phyloP scores from a whole-genome alignment of 192 early-diverging fungal genomes.

The Funneliformis geosporum region DNA sequence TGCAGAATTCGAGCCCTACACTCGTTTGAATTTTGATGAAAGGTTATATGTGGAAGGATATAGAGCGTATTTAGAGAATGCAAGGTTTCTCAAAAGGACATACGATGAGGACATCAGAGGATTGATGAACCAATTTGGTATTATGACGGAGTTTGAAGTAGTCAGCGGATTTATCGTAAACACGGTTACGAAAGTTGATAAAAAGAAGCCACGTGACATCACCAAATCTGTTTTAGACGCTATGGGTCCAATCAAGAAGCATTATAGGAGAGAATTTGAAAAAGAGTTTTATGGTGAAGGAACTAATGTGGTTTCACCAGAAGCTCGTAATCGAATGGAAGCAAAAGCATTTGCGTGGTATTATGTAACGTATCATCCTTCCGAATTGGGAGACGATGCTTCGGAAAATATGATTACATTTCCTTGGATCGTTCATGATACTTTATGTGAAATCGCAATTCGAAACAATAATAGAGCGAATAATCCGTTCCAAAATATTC shows the following conservation, averaged over 20 bases:
- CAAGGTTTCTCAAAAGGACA: slow-evolving; percentile 36
- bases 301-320: slow-evolving; percentile 29
- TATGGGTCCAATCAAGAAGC: slow-evolving; percentile 36
- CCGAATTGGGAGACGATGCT: slow-evolving; percentile 38
- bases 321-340: slow-evolving; percentile 33
- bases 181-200: slow-evolving; percentile 41
- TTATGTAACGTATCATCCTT: slow-evolving; percentile 62
- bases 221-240: slow-evolving; percentile 48
- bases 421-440: slow-evolving; percentile 51
- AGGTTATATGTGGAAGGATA: slow-evolving; percentile 51
- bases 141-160: slow-evolving; percentile 46
- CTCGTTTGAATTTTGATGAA: slow-evolving; percentile 42
- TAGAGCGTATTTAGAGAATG: slow-evolving; percentile 54
- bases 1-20: slow-evolving; percentile 46
- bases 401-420: slow-evolving; percentile 44
- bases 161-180: slow-evolving; percentile 44
- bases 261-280: slow-evolving; percentile 54
- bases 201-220: slow-evolving; percentile 54
- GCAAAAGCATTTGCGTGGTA: slow-evolving; percentile 71
- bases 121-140: slow-evolving; percentile 69
- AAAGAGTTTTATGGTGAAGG: slow-evolving; percentile 41
- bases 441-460: slow-evolving; percentile 47
- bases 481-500: not conserved
- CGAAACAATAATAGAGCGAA: slow-evolving; percentile 7
- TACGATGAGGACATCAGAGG: slow-evolving; percentile 59